phyloP scores from a whole-genome alignment of 306 rosid species.

The Trichosanthes cucumerina region DNA sequence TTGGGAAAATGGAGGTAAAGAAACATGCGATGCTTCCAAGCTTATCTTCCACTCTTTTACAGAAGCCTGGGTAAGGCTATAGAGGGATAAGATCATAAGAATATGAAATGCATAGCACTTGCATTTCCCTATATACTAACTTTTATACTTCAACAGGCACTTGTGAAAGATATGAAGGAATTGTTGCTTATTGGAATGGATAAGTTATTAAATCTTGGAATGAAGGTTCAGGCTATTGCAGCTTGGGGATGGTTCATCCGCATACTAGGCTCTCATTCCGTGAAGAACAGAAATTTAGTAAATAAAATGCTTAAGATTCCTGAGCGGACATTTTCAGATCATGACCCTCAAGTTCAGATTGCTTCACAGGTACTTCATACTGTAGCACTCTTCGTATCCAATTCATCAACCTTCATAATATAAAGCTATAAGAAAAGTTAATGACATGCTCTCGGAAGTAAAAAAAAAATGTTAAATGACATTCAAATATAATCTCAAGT shows the following conservation, averaged over 20 bases:
- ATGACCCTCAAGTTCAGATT: conserved; percentile 67
- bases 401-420: not conserved
- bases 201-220: conserved; percentile 44
- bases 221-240: conserved; percentile 56
- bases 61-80: not conserved
- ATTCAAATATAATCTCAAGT: not conserved
- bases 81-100: not conserved
- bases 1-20: not conserved
- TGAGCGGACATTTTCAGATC: conserved; percentile 66
- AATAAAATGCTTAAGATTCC: conserved; percentile 80
- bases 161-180: conserved; percentile 62
- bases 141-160: conserved; percentile 26
- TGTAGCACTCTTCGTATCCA: not conserved
- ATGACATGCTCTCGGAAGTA: not conserved
- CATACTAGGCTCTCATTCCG: conserved; percentile 56
- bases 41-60: not conserved
- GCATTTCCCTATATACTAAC: not conserved
- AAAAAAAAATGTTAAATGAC: not conserved
- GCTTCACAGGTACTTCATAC: conserved; percentile 59
- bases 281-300: conserved; percentile 51
- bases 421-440: not conserved
- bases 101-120: not conserved
- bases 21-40: not conserved
- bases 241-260: conserved; percentile 92
- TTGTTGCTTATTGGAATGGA: conserved; percentile 50